phyloP scores from a whole-genome alignment of 2,329 filamentous ascomycete species.

The Alternaria brassicae region DNA sequence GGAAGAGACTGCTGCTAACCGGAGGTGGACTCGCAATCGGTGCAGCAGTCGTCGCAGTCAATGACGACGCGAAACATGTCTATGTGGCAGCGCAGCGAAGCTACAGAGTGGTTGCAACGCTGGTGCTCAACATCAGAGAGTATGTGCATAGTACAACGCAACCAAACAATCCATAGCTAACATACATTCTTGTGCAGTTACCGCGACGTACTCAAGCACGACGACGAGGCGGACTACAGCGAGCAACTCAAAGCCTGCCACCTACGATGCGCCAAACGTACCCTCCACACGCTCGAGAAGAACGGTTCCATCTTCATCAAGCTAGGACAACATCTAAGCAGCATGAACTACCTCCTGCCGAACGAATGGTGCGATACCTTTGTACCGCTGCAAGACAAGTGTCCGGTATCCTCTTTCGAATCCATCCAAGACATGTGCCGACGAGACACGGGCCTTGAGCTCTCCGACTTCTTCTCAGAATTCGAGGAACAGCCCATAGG shows the following conservation, averaged over 20 bases:
- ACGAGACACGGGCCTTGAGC: constrained; percentile 77
- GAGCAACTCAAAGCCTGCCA: constrained; percentile 82
- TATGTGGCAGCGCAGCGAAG: constrained; percentile 79
- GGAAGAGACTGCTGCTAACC: constrained; percentile 36
- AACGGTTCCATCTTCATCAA: constrained; percentile 99
- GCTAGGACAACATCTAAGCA: constrained; percentile 92
- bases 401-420: constrained; percentile 87
- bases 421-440: constrained; percentile 88
- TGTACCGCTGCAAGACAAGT: constrained; percentile 93
- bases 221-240: constrained; percentile 70
- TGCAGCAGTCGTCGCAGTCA: constrained; percentile 58
- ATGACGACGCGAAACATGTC: constrained; percentile 74
- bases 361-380: constrained; percentile 95
- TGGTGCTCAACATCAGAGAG: constrained; percentile 90
- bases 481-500: constrained; percentile 85
- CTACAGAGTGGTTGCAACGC: constrained; percentile 75
- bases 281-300: constrained; percentile 85
- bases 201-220: constrained; percentile 78
- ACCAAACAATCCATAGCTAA: constrained; percentile 20
- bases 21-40: constrained; percentile 45
- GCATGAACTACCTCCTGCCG: constrained; percentile 93
- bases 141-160: constrained; percentile 55
- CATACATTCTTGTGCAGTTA: constrained; percentile 67
- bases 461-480: constrained; percentile 84
- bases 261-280: constrained; percentile 88